Percentiles rank a stretch among this genome's conserved stretches.
Evolutionary conservation across 306 rosid species (phyloP).

Genomic region (Casuarina equisetifolia): DNA sequence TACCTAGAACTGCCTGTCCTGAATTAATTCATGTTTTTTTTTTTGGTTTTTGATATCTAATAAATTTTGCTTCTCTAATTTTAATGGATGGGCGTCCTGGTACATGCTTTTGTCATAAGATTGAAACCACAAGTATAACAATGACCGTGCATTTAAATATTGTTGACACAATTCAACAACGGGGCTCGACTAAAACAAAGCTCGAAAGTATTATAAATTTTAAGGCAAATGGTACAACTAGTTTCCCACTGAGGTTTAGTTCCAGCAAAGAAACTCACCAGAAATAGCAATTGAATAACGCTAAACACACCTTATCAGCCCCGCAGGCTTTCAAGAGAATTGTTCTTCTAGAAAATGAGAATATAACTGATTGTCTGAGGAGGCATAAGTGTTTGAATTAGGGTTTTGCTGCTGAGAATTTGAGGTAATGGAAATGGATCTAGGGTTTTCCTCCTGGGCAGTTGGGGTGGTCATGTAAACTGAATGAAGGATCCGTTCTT

Average conservation of each 20-base stretch:
- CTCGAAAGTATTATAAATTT: background rate
- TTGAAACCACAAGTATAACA: background rate
- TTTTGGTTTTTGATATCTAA: background rate
- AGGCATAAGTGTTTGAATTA: background rate
- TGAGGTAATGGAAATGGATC: constrained; percentile 5
- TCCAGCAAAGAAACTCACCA: background rate
- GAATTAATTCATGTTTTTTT: background rate
- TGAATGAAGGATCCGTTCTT: constrained; percentile 13
- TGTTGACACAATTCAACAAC: background rate
- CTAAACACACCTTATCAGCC: background rate
- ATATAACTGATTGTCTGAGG: constrained; percentile 2
- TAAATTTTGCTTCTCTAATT: background rate
- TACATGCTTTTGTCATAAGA: background rate
- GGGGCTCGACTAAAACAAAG: background rate
- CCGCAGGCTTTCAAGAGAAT: background rate
- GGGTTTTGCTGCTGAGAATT: constrained; percentile 7
- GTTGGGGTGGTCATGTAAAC: constrained; percentile 11
- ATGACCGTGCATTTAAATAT: background rate
- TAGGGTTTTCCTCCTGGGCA: constrained; percentile 20
- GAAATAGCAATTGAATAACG: background rate
- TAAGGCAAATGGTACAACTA: background rate
- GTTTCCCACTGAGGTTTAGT: background rate
- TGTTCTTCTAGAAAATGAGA: constrained; percentile 3
- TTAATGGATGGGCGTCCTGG: background rate
- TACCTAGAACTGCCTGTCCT: background rate